Evolutionary conservation across 441 rosid species (phyloP), one percentile per base, ranked within the genome.

Genomic region (Hura crepitans): DNA sequence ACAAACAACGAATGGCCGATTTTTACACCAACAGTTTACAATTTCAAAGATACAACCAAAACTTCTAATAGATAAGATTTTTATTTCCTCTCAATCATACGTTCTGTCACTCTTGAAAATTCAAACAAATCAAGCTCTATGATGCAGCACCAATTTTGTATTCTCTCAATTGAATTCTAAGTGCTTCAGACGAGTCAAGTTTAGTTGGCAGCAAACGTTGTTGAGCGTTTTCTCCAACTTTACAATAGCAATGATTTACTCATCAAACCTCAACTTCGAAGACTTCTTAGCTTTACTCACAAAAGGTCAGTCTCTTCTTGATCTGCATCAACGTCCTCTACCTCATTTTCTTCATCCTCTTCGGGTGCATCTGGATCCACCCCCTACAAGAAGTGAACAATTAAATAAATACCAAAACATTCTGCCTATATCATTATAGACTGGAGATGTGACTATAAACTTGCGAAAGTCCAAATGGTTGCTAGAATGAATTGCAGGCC

Each of bases 331-430:
- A 80, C 95, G 86, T 95, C 99, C 66, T 94, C 99, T 47, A 81
- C 93, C 71, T 95, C 99, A 53, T 94, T 92, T 71, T 92, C 97
- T 62, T 95, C 99, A 61, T 95, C 96, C 62, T 95, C 99, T 67
- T 92, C 99, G 9, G 89, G 89, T 15, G 96, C 99, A 85, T 95
- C 97, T 7, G 99, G 99, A 82, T 95, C 99, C 81, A 95, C 91
- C 66, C 99, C 99, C 99, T 94, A 74, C 80, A 81, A 66, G 31
- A 17, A 71, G 51, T 22, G 18, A 20, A 18, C 61, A 18, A 14
- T 75, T 13, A 66, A 45, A 69, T 46, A 50, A 23, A 50, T 49
- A 47, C 5, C 51, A 3, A n/a, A 66, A 50, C 2, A 2, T 17
- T 47, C 39, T 0, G 46, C n/a, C 46, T 14, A 22, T 31, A 20